Evolutionary conservation across 2,329 filamentous ascomycete species (phyloP), one percentile per base, ranked within the genome.

Genomic region (Onygena corvina): DNA sequence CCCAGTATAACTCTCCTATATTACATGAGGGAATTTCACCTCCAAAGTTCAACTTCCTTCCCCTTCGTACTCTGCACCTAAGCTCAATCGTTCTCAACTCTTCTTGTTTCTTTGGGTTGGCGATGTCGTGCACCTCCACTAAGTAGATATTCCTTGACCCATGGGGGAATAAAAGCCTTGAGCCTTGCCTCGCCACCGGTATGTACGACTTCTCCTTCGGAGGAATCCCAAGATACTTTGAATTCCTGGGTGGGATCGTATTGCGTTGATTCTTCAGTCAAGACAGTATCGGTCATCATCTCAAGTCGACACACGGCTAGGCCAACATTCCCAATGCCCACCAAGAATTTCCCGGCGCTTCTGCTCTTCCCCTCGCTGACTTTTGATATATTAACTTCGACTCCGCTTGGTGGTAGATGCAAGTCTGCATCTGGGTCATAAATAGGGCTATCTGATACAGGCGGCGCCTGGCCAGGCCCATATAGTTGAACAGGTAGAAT

Each of bases 281-380:
- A 69, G 29, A 72, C 71, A 44, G 92, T 70, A 61, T 87, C 83
- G 3, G 86, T 94, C 89, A 95, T 95, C 62, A 83, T 81, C 69
- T 94, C 88, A 57, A 96, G 67, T 21, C 90, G 80, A 62, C 90
- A 95, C 56, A 95, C 68, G 1, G 81, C 90, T 47, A 98, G 71
- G 1, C 92, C 92, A 25, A 96, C 68, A 61, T 95, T 94, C 0
- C 89, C 90, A 11, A 90, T 72, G 0, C 85, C 83, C 27, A 71
- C 72, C 47, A 96, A 72, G 71, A 86, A 89, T 62, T 86, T 94
- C 36, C 90, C 92, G 0, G 83, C 81, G 53, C 80, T 82, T 57
- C 87, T 80, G 14, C 60, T 83, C 76, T 64, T 69, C 62, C 75
- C 56, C 27, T 64, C 66, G 16, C 70, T 67, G 1, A 72, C 60